Percentiles rank a stretch among this genome's conserved stretches.
phyloP scores from a whole-genome alignment of 2,329 filamentous ascomycete genomes.

The Periconia digitata region DNA sequence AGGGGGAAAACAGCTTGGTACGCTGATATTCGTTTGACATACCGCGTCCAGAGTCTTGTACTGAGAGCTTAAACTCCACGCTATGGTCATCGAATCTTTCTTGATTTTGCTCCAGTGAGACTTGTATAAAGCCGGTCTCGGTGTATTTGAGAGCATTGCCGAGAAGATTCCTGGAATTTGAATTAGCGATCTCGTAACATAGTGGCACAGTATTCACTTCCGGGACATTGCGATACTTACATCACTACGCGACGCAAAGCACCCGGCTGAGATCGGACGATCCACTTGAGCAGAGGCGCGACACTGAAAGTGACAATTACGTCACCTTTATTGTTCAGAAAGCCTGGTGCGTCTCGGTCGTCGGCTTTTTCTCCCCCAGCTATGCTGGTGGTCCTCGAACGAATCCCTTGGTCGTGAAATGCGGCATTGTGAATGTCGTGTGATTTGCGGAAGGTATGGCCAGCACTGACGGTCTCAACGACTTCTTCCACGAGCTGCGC shows the following conservation, averaged over 20 bases:
- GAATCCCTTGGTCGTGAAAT: slow-evolving; percentile 27
- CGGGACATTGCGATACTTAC: not conserved
- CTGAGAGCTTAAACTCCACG: slow-evolving; percentile 36
- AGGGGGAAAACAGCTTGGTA: slow-evolving; percentile 35
- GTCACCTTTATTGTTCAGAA: slow-evolving; percentile 16
- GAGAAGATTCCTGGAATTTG: slow-evolving; percentile 27
- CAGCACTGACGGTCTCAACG: slow-evolving; percentile 56
- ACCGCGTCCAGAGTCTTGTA: slow-evolving; percentile 39
- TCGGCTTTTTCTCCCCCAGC: slow-evolving; percentile 14
- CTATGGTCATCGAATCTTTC: slow-evolving; percentile 12
- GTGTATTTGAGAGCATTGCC: slow-evolving; percentile 42
- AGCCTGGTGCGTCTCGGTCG: slow-evolving; percentile 3
- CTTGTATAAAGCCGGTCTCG: slow-evolving; percentile 30
- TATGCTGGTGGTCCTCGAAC: slow-evolving; percentile 11
- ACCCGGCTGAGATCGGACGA: slow-evolving; percentile 33
- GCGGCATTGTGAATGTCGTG: slow-evolving; percentile 23
- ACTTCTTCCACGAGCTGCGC: slow-evolving; percentile 52
- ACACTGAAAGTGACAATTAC: slow-evolving; percentile 35
- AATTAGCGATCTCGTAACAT: not conserved
- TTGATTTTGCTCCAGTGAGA: slow-evolving; percentile 22
- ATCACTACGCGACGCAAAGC: slow-evolving; percentile 37
- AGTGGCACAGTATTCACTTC: not conserved
- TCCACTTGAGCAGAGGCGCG: slow-evolving; percentile 30
- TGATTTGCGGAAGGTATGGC: slow-evolving; percentile 47
- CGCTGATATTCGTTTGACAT: slow-evolving; percentile 39